Evolutionary conservation across 768 basidiomycete species (phyloP).

Genomic region (Kwoniella dendrophila): DNA sequence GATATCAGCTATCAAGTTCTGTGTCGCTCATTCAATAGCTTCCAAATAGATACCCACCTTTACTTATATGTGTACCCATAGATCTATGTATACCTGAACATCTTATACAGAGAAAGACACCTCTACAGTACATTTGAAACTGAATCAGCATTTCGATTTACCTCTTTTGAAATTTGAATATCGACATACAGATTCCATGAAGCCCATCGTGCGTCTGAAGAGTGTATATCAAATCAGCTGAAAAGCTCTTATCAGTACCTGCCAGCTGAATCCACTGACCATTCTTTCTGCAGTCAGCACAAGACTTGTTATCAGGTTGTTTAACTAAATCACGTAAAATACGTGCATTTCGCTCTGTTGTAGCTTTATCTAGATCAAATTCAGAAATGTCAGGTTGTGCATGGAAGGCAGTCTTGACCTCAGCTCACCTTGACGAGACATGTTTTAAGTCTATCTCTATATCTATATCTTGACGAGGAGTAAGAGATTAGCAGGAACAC

Average conservation of each 20-base stretch:
- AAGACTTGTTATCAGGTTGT: constrained; percentile 85
- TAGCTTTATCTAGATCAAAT: constrained; percentile 68
- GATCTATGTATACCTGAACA: constrained; percentile 97
- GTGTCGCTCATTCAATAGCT: too few species aligned
- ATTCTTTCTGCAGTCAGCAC: constrained; percentile 95
- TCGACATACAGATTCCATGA: constrained; percentile 85
- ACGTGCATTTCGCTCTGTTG: constrained; percentile 74
- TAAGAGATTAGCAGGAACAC: too few species aligned
- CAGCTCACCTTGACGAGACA: constrained; percentile 46
- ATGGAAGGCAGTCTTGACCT: background rate
- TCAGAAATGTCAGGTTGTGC: constrained; percentile 7
- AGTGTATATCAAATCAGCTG: background rate
- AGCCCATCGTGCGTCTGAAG: constrained; percentile 93
- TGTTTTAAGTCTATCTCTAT: too few species aligned
- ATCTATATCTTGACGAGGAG: too few species aligned
- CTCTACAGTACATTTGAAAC: constrained; percentile 59
- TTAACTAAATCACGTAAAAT: constrained; percentile 85
- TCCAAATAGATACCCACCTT: constrained; percentile 55
- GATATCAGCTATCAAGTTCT: background rate
- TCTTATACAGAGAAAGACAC: constrained; percentile 91
- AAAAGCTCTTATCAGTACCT: too few species aligned
- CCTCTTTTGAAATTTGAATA: background rate
- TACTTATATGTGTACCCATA: constrained; percentile 98
- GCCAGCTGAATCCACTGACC: constrained; percentile 63
- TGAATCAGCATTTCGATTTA: background rate